Conservation (phyloP, 208 protist genomes). For the Borovskyia barvae region DNA sequence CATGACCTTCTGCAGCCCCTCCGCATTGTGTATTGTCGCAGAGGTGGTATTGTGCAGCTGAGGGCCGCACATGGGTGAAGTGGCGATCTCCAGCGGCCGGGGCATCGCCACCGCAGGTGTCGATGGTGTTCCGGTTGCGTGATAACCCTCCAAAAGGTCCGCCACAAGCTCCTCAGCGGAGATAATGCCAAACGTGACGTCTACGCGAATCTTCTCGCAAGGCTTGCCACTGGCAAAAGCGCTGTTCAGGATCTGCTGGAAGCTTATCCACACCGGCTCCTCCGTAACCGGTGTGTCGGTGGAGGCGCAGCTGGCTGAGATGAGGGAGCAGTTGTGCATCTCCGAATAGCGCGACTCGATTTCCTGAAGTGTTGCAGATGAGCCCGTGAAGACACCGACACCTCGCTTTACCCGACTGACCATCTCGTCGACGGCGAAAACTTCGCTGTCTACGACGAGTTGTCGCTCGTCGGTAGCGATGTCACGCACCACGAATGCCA, state of each 20-base stretch:
- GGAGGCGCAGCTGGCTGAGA: constrained; percentile 29
- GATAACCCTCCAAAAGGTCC: constrained; percentile 39
- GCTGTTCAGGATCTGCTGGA: constrained; percentile 29
- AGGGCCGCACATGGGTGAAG: constrained; percentile 38
- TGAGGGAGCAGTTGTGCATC: constrained; percentile 42
- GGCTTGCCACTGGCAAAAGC: constrained; percentile 22
- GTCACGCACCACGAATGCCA: constrained; percentile 30
- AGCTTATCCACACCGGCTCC: constrained; percentile 41
- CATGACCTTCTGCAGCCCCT: constrained; percentile 24
- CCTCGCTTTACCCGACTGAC: constrained; percentile 13
- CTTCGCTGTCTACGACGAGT: constrained; percentile 26
- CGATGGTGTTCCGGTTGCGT: too few relatives aligned
- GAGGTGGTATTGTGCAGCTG: constrained; percentile 7
- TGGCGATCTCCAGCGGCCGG: constrained; percentile 26
- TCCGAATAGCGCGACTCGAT: constrained; percentile 27
- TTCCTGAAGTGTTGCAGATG: constrained; percentile 16
- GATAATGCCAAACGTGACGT: constrained; percentile 34
- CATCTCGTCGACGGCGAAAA: constrained; percentile 56
- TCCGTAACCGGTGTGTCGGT: constrained; percentile 7
- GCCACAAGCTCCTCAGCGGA: constrained; percentile 19
- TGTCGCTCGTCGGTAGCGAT: constrained; percentile 18
- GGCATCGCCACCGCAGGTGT: background rate
- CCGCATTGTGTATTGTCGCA: constrained; percentile 7
- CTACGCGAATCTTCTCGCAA: constrained; percentile 28
- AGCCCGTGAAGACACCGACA: constrained; percentile 13